Evolutionary conservation across 2,329 filamentous ascomycete genomes (phyloP).

Genomic region (Diplocarpon rosae): DNA sequence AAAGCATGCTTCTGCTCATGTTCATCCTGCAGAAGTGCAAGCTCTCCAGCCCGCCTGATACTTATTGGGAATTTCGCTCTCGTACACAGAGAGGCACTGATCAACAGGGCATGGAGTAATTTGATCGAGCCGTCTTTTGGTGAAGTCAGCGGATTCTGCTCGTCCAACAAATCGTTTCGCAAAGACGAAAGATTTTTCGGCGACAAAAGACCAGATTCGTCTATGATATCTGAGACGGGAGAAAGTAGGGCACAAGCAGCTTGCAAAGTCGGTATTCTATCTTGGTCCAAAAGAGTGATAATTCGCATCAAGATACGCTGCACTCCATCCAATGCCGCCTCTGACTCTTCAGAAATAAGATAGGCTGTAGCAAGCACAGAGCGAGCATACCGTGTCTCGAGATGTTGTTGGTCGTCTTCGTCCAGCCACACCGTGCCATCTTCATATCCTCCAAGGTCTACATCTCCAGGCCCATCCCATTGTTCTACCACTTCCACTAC

Average conservation of each 20-base stretch:
- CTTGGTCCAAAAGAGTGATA: slow-evolving; percentile 47
- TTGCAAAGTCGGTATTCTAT: slow-evolving; percentile 42
- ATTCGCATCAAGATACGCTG: slow-evolving; percentile 51
- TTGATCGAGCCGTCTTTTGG: slow-evolving; percentile 44
- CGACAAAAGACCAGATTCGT: slow-evolving; percentile 27
- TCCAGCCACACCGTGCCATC: slow-evolving; percentile 42
- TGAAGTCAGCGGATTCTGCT: slow-evolving; percentile 53
- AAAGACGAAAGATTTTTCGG: slow-evolving; percentile 35
- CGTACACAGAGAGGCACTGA: slow-evolving; percentile 49
- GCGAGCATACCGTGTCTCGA: slow-evolving; percentile 55
- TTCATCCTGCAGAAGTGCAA: slow-evolving; percentile 51
- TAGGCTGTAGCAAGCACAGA: slow-evolving; percentile 59
- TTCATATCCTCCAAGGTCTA: slow-evolving; percentile 53
- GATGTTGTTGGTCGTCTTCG: slow-evolving; percentile 46
- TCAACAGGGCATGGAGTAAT: slow-evolving; percentile 51
- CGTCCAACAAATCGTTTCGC: slow-evolving; percentile 42
- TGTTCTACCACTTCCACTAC: slow-evolving; percentile 53
- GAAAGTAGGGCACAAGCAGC: slow-evolving; percentile 37
- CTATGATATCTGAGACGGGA: slow-evolving; percentile 28
- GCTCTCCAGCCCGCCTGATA: slow-evolving; percentile 45
- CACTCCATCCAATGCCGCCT: slow-evolving; percentile 47
- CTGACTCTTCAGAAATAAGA: slow-evolving; percentile 46
- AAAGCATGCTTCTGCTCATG: slow-evolving; percentile 51
- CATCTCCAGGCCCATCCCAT: slow-evolving; percentile 64
- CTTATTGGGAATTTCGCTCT: slow-evolving; percentile 38